phyloP scores from a whole-genome alignment of 768 basidiomycete species.

The Butyriboletus loyo region DNA sequence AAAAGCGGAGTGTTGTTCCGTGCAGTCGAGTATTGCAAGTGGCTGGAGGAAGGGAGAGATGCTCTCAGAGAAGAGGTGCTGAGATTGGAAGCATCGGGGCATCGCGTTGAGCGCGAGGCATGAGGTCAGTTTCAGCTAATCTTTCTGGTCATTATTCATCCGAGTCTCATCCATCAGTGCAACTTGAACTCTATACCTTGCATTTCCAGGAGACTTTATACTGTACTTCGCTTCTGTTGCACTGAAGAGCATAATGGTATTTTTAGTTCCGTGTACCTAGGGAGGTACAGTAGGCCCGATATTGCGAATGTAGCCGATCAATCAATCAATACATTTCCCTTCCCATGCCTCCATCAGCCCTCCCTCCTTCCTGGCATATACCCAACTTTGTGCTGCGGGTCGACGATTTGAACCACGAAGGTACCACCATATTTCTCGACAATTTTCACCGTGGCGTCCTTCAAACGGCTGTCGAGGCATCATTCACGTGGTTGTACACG shows the following conservation, averaged over 20 bases:
- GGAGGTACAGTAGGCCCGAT: background rate
- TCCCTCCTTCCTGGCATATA: constrained; percentile 45
- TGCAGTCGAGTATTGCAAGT: constrained; percentile 80
- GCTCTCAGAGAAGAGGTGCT: constrained; percentile 67
- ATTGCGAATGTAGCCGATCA: constrained; percentile 2
- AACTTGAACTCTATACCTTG: background rate
- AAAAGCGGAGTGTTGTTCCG: constrained; percentile 89
- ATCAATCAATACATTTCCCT: background rate
- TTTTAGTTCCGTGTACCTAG: background rate
- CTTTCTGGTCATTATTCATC: background rate
- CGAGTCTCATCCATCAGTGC: background rate
- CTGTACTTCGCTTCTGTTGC: background rate
- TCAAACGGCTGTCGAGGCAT: constrained; percentile 37
- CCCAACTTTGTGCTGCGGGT: constrained; percentile 55
- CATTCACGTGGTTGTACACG: constrained; percentile 43
- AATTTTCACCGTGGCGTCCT: constrained; percentile 43
- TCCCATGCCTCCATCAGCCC: constrained; percentile 23
- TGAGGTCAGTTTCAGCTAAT: constrained; percentile 13
- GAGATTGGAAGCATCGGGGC: constrained; percentile 54
- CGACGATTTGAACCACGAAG: constrained; percentile 59
- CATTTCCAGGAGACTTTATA: background rate
- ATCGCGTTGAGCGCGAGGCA: constrained; percentile 6
- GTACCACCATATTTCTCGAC: constrained; percentile 53
- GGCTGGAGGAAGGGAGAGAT: constrained; percentile 81
- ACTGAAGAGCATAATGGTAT: constrained; percentile 7